Base-by-base conservation (phyloP, 495 filamentous ascomycete species). In the Polyplosphaeria fusca region DNA sequence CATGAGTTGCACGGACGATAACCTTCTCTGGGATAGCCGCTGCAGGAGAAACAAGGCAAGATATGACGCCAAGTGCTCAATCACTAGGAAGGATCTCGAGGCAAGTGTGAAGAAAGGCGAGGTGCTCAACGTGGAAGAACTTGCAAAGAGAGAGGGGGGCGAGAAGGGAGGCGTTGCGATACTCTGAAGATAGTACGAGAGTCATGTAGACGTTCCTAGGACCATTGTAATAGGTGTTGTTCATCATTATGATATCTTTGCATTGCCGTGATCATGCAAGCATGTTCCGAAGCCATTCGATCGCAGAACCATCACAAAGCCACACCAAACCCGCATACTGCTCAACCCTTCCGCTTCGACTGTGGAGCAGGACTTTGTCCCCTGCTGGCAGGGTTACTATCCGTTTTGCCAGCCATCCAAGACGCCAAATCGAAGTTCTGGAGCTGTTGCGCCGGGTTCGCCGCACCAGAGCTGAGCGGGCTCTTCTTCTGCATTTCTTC, bases 381-480 rank as follows among this genome's bases (percentile, higher is more conserved):
- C 18, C 51, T 40, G 20, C 51, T 52, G 13, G 47, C 24, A 13
- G 38, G 4, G 5, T 55, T 43, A 3, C 11, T 14, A 20, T 65
- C 60, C 20, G 65, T 65, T 67, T 65, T 78, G 68, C 78, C 79
- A 0, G 90, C 88, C 77, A 96, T 81, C 81, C 86, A 94, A 1
- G 85, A 83, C 1, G 91, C 91, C 68, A 94, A 77, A 69, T 96
- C 91, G 65, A 96, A 96, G 62, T 85, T 85, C 62, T 83, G 82
- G 39, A 86, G 67, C 16, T 77, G 74, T 19, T 64, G 55, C 5
- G 72, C 69, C 13, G 77, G 69, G 52, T 73, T 71, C 24, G 69
- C 64, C 24, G 73, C 69, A 27, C 73, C 73, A 12, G 72, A 71
- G 12, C 77, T 76, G 58, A 91, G 75, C 4, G 85, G 80, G 57